Evolutionary conservation across 345 rosid genomes (phyloP).

Genomic region (Salix udensis): DNA sequence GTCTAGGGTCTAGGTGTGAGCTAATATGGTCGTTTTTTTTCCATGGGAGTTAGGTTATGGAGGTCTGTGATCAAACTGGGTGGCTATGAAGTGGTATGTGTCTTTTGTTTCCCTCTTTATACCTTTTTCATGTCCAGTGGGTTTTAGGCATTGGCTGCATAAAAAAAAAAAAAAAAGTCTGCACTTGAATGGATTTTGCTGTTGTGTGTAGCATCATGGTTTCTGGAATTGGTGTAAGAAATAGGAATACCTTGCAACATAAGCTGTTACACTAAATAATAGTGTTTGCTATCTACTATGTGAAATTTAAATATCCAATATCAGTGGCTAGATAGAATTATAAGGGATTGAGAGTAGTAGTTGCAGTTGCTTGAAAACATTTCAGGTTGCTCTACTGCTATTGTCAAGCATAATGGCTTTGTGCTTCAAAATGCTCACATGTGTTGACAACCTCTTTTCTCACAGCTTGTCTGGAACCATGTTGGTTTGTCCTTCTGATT

Average conservation of each 20-base stretch:
- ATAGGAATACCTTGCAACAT: neutral
- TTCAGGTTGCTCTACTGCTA: neutral
- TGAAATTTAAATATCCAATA: neutral
- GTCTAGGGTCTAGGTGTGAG: constrained; percentile 8
- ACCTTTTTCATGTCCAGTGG: neutral
- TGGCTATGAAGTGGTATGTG: constrained; percentile 83
- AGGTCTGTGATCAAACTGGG: constrained; percentile 73
- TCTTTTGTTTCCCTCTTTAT: neutral
- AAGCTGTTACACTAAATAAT: neutral
- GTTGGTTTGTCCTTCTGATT: neutral
- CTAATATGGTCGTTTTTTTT: constrained; percentile 21
- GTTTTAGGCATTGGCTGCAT: neutral
- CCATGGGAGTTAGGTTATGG: constrained; percentile 58
- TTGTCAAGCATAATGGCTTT: neutral
- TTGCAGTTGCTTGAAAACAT: neutral
- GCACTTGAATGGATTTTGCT: constrained; percentile 1
- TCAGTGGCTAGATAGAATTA: neutral
- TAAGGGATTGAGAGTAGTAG: neutral
- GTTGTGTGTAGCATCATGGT: neutral
- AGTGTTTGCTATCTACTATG: neutral
- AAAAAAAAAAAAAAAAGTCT: neutral
- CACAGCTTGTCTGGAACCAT: neutral
- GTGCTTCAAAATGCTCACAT: neutral
- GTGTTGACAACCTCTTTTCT: neutral
- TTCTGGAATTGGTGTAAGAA: neutral